Evolutionary conservation across 1,284 basidiomycete species (phyloP).

Genomic region (Rhodotorula sp.): DNA sequence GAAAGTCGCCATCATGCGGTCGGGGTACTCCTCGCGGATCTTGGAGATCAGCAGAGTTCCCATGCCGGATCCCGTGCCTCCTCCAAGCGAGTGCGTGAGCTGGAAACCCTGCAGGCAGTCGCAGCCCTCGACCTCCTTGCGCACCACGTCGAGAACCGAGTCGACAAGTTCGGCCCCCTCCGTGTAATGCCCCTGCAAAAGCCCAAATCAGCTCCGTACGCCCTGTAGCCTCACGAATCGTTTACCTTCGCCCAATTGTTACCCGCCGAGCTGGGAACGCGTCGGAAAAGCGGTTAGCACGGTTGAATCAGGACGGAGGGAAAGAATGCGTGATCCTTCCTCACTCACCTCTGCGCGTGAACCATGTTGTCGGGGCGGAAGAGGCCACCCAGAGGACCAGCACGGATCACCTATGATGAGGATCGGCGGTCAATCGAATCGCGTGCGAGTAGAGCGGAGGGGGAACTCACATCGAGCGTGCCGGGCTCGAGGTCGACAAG

Average conservation of each 20-base stretch:
- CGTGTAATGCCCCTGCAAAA: constrained; percentile 61
- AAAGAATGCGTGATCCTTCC: constrained; percentile 35
- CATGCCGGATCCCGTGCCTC: constrained; percentile 64
- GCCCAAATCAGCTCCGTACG: constrained; percentile 54
- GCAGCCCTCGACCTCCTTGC: constrained; percentile 60
- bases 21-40: constrained; percentile 61
- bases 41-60: constrained; percentile 63
- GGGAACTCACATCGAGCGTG: constrained; percentile 69
- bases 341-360: constrained; percentile 61
- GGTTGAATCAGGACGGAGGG: too few relatives aligned
- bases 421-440: too few relatives aligned
- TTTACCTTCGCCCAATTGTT: constrained; percentile 51
- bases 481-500: constrained; percentile 93
- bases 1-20: constrained; percentile 65
- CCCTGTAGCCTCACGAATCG: constrained; percentile 22
- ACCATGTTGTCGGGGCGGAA: constrained; percentile 58
- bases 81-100: constrained; percentile 62
- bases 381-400: constrained; percentile 58
- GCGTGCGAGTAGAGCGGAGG: too few relatives aligned
- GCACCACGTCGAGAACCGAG: constrained; percentile 66
- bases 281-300: too few relatives aligned
- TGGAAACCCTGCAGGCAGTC: constrained; percentile 63
- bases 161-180: constrained; percentile 95
- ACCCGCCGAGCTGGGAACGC: constrained; percentile 52
- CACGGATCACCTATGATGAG: constrained; percentile 45